Evolutionary conservation across 2,329 filamentous ascomycete genomes (phyloP), one percentile per base, ranked within the genome.

Genomic region (Peltaster fructicola): DNA sequence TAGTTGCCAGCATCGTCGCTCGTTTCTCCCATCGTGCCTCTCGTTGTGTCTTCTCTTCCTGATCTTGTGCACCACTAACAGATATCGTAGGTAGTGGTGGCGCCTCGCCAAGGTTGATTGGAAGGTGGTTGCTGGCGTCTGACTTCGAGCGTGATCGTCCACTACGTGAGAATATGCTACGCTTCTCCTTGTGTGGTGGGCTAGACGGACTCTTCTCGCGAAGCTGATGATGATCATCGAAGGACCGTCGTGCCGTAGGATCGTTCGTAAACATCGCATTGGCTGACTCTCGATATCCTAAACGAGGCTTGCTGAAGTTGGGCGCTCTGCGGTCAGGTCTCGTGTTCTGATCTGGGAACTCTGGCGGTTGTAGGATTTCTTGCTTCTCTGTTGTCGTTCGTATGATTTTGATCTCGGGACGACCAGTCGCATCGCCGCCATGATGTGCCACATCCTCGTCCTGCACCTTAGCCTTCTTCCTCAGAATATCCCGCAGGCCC

Each of bases 1-100:
- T 61, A 59, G 31, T 67, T 15, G 80, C 85, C 36, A 95, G 59
- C 31, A 90, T 68, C n/a, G 84, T 93, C 14, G 88, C 88, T 31
- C 85, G 65, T 56, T 78, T 74, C 61, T 95, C 88, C 88, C 88
- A 98, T 53, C 76, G 66, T 30, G 69, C 68, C 57, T 90, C 77
- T 25, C 59, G 55, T 14, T 64, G 61, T 35, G 61, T 54, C 30
- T 48, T 53, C 16, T 56, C 58, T 13, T 34, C 30, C 7, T 23
- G 24, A 14, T 26, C 17, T 7, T 23, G 26, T 16, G 24, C 14
- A 11, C 23, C 31, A 15, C 29, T 29, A 9, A 30, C 15, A 16
- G 14, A 14, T n/a, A 30, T 30, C 2, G 27, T 17, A 16, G 27
- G 27, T 3, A 30, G 48, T 37, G 54, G 47, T 13, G 84, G 85